A percentile compares a stretch with the other conserved stretches of the same genome.
Conservation (phyloP, 2,329 filamentous ascomycete species). For the Aureobasidium sp. region DNA sequence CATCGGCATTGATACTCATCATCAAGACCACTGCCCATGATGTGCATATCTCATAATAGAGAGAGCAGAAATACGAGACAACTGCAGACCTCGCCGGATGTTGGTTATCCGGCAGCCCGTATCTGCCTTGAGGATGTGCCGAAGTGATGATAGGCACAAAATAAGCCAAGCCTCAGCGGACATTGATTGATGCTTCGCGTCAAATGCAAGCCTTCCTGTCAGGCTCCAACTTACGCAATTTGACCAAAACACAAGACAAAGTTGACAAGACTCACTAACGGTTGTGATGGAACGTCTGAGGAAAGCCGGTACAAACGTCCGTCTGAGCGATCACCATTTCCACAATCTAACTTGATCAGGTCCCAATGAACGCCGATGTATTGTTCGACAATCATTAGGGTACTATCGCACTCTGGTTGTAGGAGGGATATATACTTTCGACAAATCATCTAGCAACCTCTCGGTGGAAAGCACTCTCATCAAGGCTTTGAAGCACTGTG, state of each 20-base stretch:
- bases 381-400: constrained; percentile 33
- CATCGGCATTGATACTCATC: not conserved
- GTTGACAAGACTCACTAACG: not conserved
- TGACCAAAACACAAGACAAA: not conserved
- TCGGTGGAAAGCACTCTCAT: constrained; percentile 19
- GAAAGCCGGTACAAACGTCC: not conserved
- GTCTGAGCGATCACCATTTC: not conserved
- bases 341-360: constrained; percentile 21
- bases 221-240: not conserved
- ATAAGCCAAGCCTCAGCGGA: not conserved
- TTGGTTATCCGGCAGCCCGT: not conserved
- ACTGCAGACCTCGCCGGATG: not conserved
- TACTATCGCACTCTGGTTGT: constrained; percentile 35
- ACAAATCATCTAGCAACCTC: not conserved
- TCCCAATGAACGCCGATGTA: constrained; percentile 35
- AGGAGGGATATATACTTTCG: constrained; percentile 27
- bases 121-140: not conserved
- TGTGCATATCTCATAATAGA: not conserved
- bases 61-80: not conserved
- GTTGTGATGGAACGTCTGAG: not conserved
- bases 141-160: not conserved
- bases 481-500: constrained; percentile 32
- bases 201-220: not conserved
- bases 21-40: not conserved
- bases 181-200: not conserved